Conservation (phyloP, 768 basidiomycete genomes). For the Mycena rosella region DNA sequence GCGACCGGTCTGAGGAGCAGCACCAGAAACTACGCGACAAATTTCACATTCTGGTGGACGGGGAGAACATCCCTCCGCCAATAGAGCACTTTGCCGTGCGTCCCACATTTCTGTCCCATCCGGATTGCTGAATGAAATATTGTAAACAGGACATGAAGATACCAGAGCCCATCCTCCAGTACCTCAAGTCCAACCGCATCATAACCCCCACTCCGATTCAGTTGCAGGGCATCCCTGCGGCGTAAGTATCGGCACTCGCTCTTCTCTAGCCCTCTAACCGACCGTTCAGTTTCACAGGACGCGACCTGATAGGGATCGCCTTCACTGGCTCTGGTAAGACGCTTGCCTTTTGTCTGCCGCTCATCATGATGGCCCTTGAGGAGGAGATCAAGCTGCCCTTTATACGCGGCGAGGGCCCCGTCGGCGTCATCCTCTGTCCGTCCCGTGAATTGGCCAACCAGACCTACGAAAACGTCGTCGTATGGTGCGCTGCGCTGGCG, state of each 20-base stretch:
- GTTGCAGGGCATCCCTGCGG: constrained; percentile 95
- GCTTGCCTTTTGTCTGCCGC: constrained; percentile 96
- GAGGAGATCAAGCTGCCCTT: constrained; percentile 94
- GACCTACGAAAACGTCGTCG: constrained; percentile 94
- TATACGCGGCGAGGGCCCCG: constrained; percentile 93
- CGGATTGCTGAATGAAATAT: constrained; percentile 18
- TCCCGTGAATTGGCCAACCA: constrained; percentile 97
- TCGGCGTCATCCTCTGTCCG: constrained; percentile 96
- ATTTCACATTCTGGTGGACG: constrained; percentile 95
- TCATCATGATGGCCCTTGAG: constrained; percentile 96
- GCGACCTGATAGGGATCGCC: constrained; percentile 98
- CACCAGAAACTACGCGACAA: constrained; percentile 86
- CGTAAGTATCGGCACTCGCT: constrained; percentile 63
- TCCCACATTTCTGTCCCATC: neutral
- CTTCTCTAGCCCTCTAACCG: constrained; percentile 35
- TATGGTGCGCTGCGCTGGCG: constrained; percentile 87
- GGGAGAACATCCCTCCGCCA: constrained; percentile 93
- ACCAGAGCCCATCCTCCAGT: constrained; percentile 86
- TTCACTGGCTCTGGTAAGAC: constrained; percentile 99
- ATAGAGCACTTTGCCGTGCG: constrained; percentile 88
- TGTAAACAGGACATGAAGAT: constrained; percentile 94
- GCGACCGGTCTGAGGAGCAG: constrained; percentile 76
- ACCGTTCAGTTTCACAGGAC: constrained; percentile 83
- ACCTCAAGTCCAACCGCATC: constrained; percentile 89
- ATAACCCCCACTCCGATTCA: constrained; percentile 94